These are phyloP conservation scores for Fraxinus dipetala DNA, from an alignment of 305 asterid species.

Conservation along the genomic window DNA sequence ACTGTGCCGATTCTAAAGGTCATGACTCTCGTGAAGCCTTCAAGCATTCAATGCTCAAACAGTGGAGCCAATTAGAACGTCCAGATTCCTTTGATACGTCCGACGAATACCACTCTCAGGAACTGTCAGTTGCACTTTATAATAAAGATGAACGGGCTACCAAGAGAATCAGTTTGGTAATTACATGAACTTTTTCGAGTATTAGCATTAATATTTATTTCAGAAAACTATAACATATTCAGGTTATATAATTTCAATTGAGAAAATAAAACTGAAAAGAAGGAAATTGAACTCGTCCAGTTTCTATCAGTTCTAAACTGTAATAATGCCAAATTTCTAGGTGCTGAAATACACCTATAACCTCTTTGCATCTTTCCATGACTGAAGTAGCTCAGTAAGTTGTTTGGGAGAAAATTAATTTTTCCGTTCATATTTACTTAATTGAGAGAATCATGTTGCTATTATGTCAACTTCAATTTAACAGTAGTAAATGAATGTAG, in stretches of 20 bases:
- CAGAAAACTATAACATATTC: not conserved
- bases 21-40: constrained; percentile 48
- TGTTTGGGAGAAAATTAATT: not conserved
- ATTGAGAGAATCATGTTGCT: not conserved
- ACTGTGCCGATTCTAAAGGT: constrained; percentile 37
- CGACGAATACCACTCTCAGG: constrained; percentile 83
- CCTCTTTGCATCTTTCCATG: not conserved
- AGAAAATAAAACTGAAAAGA: not conserved
- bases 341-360: not conserved
- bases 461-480: not conserved
- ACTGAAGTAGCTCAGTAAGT: not conserved
- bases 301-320: not conserved
- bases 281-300: not conserved
- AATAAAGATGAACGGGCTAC: constrained; percentile 58
- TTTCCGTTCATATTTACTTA: not conserved
- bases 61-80: constrained; percentile 77
- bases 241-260: not conserved
- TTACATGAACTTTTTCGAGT: constrained; percentile 7
- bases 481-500: not conserved
- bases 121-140: constrained; percentile 63
- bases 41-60: constrained; percentile 48
- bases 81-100: constrained; percentile 73
- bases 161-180: constrained; percentile 66
- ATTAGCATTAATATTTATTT: not conserved
- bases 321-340: not conserved